phyloP scores from a whole-genome alignment of 306 rosid species.

The Mucuna pruriens region DNA sequence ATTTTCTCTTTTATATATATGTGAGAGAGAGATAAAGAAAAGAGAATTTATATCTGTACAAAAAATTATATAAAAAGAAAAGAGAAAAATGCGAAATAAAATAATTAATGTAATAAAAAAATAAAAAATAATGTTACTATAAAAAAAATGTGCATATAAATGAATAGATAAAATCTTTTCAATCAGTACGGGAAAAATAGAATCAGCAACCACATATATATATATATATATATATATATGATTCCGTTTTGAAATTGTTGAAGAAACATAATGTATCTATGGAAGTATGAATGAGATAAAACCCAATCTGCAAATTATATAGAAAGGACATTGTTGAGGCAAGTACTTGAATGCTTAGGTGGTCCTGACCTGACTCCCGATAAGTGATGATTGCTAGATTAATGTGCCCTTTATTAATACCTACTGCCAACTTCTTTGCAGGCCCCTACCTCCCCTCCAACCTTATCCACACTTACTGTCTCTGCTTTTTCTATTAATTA shows the following conservation, averaged over 20 bases:
- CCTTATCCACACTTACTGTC: not conserved
- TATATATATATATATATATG: not conserved
- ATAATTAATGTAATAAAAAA: too few species aligned
- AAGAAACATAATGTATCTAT: not conserved
- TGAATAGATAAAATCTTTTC: not conserved
- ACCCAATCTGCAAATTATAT: not conserved
- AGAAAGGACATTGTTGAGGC: not conserved
- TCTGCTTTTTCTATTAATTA: not conserved
- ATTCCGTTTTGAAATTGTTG: not conserved
- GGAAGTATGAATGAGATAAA: not conserved
- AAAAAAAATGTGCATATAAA: too few species aligned
- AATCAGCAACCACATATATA: too few species aligned
- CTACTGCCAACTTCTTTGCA: constrained; percentile 22
- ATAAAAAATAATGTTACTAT: too few species aligned
- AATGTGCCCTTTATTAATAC: constrained; percentile 30
- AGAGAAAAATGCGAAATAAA: not conserved
- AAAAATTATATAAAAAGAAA: too few species aligned
- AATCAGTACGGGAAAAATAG: too few species aligned
- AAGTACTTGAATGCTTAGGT: constrained; percentile 28
- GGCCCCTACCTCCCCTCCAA: not conserved
- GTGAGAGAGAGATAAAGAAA: too few species aligned
- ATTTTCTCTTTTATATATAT: too few species aligned
- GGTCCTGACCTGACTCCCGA: constrained; percentile 28
- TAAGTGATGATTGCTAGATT: constrained; percentile 37
- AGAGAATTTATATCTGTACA: too few species aligned